phyloP scores from a whole-genome alignment of 805 yeast species.

The Spencermartinsiella europaea region DNA sequence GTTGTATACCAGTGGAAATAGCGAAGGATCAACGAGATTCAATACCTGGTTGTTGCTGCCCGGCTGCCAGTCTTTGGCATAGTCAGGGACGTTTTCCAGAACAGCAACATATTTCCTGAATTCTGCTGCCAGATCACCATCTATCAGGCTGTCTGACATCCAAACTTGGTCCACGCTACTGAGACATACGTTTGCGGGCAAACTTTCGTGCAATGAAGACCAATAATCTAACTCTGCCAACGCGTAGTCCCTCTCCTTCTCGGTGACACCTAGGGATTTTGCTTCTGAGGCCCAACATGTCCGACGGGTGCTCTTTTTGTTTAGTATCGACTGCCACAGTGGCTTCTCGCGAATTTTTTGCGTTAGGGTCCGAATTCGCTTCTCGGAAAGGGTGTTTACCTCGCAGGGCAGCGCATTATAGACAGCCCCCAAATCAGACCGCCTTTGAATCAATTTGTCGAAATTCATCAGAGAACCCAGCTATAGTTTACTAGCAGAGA shows the following conservation, averaged over 20 bases:
- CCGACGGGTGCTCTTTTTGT: no score
- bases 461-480: no score
- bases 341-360: not conserved
- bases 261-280: no score
- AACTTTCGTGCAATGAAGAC: conserved; percentile 18
- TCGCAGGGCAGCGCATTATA: no score
- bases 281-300: no score
- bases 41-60: conserved; percentile 35
- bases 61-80: conserved; percentile 35
- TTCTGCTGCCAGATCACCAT: conserved; percentile 6
- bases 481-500: no score
- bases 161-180: conserved; percentile 23
- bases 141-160: conserved; percentile 22
- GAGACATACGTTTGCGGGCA: conserved; percentile 21
- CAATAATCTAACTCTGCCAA: conserved; percentile 33
- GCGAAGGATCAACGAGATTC: conserved; percentile 40
- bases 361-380: not conserved
- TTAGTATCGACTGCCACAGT: not conserved
- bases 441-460: no score
- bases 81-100: conserved; percentile 17
- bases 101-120: conserved; percentile 15
- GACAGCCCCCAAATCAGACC: no score
- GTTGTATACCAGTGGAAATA: conserved; percentile 34
- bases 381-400: no score
- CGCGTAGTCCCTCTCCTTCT: conserved; percentile 27